These are phyloP conservation scores for Cladophialophora exuberans DNA, from an alignment of 2,329 filamentous ascomycete species.

Conservation along the genomic window DNA sequence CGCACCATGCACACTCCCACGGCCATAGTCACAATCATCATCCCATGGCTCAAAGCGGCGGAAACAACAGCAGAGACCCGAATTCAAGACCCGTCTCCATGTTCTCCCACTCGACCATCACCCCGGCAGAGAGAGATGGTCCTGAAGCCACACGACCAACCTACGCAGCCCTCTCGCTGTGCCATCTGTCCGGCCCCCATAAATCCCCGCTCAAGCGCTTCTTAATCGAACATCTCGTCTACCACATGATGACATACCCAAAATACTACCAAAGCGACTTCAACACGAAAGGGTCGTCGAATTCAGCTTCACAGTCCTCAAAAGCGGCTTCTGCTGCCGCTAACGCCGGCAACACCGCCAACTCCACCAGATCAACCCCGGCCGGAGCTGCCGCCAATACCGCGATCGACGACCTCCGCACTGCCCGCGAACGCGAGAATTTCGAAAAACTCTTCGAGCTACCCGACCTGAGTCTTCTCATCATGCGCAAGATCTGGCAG, in stretches of 20 bases:
- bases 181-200: constrained; percentile 22
- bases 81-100: background rate
- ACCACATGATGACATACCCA: constrained; percentile 30
- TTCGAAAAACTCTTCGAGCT: constrained; percentile 27
- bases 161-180: constrained; percentile 25
- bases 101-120: background rate
- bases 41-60: constrained; percentile 1
- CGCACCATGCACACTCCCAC: background rate
- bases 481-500: constrained; percentile 30
- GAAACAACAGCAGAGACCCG: background rate
- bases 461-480: constrained; percentile 22
- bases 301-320: too few relatives aligned
- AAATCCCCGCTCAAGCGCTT: constrained; percentile 28
- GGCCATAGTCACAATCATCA: constrained; percentile 1
- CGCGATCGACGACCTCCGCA: background rate
- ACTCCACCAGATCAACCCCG: too few relatives aligned
- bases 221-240: constrained; percentile 28
- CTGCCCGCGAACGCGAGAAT: constrained; percentile 8
- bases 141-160: constrained; percentile 8
- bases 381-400: background rate
- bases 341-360: background rate
- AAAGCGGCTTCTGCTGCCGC: background rate
- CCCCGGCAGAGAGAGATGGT: constrained; percentile 1
- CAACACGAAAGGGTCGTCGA: background rate
- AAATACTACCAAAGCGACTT: constrained; percentile 24